phyloP scores from a whole-genome alignment of 2,329 filamentous ascomycete species.

The Phaeophleospora eucalypticola region DNA sequence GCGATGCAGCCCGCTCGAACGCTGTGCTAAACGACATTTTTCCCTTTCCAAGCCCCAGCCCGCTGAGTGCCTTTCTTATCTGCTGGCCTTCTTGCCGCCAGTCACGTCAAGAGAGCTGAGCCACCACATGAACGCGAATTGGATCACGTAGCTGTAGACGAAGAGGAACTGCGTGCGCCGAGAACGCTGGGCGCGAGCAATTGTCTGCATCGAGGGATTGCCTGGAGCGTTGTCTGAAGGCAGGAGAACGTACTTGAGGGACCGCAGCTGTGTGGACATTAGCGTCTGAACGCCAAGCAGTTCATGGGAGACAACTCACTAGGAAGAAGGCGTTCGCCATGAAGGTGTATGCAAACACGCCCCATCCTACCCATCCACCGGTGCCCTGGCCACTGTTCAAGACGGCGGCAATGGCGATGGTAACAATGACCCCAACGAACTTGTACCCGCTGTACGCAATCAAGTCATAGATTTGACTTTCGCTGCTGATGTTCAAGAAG shows the following conservation, averaged over 20 bases:
- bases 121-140: conserved; percentile 92
- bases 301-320: conserved; percentile 47
- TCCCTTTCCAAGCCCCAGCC: background rate
- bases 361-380: conserved; percentile 84
- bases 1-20: conserved; percentile 11
- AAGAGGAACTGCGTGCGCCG: conserved; percentile 89
- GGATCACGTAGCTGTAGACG: conserved; percentile 88
- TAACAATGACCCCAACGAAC: conserved; percentile 93
- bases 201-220: conserved; percentile 65
- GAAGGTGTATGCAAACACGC: conserved; percentile 86
- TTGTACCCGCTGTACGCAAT: conserved; percentile 98
- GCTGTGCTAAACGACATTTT: conserved; percentile 2
- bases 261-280: conserved; percentile 75
- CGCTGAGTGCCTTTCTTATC: background rate
- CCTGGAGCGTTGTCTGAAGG: conserved; percentile 67
- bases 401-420: conserved; percentile 73
- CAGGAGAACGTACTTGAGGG: conserved; percentile 89
- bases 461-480: conserved; percentile 86
- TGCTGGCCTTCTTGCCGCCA: conserved; percentile 12
- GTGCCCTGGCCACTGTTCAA: conserved; percentile 75
- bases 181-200: conserved; percentile 80
- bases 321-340: conserved; percentile 92
- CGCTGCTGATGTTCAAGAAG: conserved; percentile 86
- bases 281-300: conserved; percentile 13
- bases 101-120: conserved; percentile 50